Conservation (phyloP, 306 rosid genomes). For the Astragalus glycyphyllos region DNA sequence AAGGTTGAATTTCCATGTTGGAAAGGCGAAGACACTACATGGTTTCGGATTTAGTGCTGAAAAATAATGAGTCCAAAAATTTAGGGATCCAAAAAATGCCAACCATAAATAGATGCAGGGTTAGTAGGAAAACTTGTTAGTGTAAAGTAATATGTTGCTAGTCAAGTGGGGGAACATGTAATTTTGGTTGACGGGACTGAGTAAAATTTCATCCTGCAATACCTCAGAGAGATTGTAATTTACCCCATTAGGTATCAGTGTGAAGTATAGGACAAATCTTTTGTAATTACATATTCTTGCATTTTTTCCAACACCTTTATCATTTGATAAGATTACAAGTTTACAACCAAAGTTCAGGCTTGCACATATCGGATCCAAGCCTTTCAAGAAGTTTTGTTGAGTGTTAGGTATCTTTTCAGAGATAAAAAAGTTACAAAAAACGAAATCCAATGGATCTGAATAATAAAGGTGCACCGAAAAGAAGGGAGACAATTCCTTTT, state of each 20-base stretch:
- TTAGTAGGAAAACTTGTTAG: constrained; percentile 7
- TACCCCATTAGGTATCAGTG: constrained; percentile 1
- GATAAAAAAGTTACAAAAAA: not conserved
- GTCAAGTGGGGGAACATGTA: not conserved
- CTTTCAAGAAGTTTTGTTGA: constrained; percentile 8
- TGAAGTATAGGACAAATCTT: not conserved
- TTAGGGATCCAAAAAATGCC: constrained; percentile 19
- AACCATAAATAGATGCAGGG: constrained; percentile 2
- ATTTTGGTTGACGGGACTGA: not conserved
- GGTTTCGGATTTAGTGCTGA: not conserved
- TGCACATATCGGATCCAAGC: constrained; percentile 23
- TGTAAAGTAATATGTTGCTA: constrained; percentile 22
- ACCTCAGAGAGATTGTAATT: constrained; percentile 4
- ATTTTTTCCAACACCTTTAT: constrained; percentile 2
- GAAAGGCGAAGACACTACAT: not conserved
- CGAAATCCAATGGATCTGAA: constrained; percentile 34
- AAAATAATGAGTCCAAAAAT: constrained; percentile 5
- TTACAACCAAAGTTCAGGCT: constrained; percentile 7
- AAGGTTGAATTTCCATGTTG: not conserved
- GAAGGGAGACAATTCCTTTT: not conserved
- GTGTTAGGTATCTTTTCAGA: not conserved
- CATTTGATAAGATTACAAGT: constrained; percentile 22
- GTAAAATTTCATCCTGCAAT: constrained; percentile 2
- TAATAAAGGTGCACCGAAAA: constrained; percentile 17
- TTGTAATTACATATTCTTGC: not conserved